Base-by-base conservation (phyloP, 2,329 filamentous ascomycete species). In the Dactylellina parvicollis region DNA sequence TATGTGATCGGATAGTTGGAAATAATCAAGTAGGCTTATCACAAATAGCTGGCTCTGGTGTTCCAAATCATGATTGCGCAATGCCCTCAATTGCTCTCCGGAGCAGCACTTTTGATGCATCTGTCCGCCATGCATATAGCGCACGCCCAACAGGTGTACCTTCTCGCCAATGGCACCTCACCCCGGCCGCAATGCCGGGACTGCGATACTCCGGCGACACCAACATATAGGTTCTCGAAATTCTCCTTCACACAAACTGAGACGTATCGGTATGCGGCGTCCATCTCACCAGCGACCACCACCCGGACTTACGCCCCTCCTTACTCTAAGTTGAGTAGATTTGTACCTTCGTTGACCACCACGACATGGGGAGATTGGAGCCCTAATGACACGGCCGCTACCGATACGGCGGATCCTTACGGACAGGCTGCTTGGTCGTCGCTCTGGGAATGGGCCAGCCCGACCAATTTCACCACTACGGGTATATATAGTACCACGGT, bases 361-460 rank as follows among this genome's bases (percentile, higher is more conserved):
- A 65, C 61, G 1, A 65, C 49, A 2, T 65, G 61, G 61, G 52
- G 52, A 1, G 47, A 54, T 40, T 55, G 52, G 52, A 56, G 18
- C 24, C 57, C 57, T 2, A 62, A 62, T 36, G 61, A 65, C 20
- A 55, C 61, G 2, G 52, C 38, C 1, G 61, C 61, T 10, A 65
- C 61, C 12, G 61, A 65, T 38, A 65, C 61, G 1, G 52, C 49
- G 3, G 61, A 65, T n/a, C 61, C 61, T 10, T 65, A 56, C 36
- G 61, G 49, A n/a, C 61, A 65, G 22, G 61, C 61, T 4, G 61
- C 61, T 28, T 65, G 52, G 49, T 55, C 61, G 32, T 65, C 61
- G 8, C 36, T 65, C 2, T 65, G 61, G 61, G 57, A 36, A 16
- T 62, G 57, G 57, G 57, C 57, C 16, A 56, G 28, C 16, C 49